Base-by-base conservation (phyloP, 2,329 filamentous ascomycete species). In the Zasmidium angulare region DNA sequence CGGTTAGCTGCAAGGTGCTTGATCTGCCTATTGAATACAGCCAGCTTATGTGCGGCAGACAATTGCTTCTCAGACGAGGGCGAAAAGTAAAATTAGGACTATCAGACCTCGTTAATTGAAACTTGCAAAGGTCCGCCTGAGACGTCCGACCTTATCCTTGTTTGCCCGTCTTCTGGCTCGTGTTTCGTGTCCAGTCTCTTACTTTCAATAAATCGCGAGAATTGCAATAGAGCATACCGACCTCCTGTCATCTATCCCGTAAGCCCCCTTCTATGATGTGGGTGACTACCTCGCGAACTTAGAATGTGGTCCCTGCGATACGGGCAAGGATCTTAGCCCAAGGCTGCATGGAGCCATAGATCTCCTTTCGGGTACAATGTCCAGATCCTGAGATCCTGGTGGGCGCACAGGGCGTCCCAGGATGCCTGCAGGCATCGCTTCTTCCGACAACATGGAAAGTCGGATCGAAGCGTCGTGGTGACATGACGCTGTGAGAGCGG, bases 121-220 rank as follows among this genome's bases (percentile, higher is more conserved):
- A 20, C 51, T 46, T 54, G 61, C 61, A 49, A 61, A 90, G 69
- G 88, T 89, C 61, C 79, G 79, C 68, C 82, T 82, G 58, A 90
- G 71, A 22, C 82, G 79, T 21, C 58, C 64, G 11, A 73, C 70
- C 50, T 57, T 68, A 73, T 55, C 77, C 74, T 68, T 85, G 78
- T 58, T 63, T 29, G 26, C 11, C 26, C 11, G 26, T 4, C 26
- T 29, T 29, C 11, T 29, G 6, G 11, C 26, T 29, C 26, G 4
- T 11, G 26, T 29, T 11, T 29, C 26, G 26, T 29, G 26, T 29
- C 26, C 26, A n/a, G n/a, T n/a, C n/a, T n/a, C n/a, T n/a, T n/a
- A n/a, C n/a, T n/a, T n/a, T n/a, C n/a, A n/a, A n/a, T n/a, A n/a
- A n/a, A n/a, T n/a, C n/a, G n/a, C n/a, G n/a, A n/a, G n/a, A n/a